Evolutionary conservation across 805 yeast genomes (phyloP).

Genomic region (Sugiyamaella boreocaroliniensis): DNA sequence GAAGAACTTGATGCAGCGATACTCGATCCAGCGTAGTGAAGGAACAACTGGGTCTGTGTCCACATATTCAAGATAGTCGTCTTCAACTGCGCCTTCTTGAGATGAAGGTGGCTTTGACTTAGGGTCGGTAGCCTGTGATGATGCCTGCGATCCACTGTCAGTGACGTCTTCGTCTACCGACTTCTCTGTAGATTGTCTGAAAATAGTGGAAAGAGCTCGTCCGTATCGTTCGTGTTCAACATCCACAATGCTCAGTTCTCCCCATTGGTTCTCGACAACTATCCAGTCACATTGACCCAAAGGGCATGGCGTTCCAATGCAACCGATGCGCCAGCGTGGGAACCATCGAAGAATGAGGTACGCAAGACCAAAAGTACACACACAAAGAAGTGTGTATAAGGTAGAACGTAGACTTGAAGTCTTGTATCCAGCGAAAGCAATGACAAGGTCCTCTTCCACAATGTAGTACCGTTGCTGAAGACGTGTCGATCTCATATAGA

Average conservation of each 20-base stretch:
- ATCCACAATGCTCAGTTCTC: conserved; percentile 60
- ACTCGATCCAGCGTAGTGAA: conserved; percentile 60
- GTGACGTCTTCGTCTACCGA: conserved; percentile 7
- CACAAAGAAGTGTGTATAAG: conserved; percentile 49
- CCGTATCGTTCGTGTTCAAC: conserved; percentile 60
- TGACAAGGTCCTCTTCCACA: conserved; percentile 90
- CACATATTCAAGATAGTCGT: conserved; percentile 19
- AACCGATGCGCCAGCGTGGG: conserved; percentile 62
- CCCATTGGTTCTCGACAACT: conserved; percentile 88
- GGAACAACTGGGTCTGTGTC: conserved; percentile 64
- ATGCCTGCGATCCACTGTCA: background rate
- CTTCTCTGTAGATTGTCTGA: conserved; percentile 13
- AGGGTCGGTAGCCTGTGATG: background rate
- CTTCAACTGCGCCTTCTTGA: conserved; percentile 1
- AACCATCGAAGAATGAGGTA: conserved; percentile 78
- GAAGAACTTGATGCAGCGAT: conserved; percentile 74
- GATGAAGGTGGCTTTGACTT: background rate
- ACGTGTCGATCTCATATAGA: conserved; percentile 22
- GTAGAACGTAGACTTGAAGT: conserved; percentile 42
- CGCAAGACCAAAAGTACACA: conserved; percentile 60
- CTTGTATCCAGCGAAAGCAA: conserved; percentile 87
- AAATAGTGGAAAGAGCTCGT: conserved; percentile 41
- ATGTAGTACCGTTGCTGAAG: conserved; percentile 72
- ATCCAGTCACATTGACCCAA: conserved; percentile 87
- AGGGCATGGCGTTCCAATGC: conserved; percentile 60